These are phyloP conservation scores for Colletotrichum lupini DNA, from an alignment of 2,329 filamentous ascomycete genomes.

Conservation along the genomic window DNA sequence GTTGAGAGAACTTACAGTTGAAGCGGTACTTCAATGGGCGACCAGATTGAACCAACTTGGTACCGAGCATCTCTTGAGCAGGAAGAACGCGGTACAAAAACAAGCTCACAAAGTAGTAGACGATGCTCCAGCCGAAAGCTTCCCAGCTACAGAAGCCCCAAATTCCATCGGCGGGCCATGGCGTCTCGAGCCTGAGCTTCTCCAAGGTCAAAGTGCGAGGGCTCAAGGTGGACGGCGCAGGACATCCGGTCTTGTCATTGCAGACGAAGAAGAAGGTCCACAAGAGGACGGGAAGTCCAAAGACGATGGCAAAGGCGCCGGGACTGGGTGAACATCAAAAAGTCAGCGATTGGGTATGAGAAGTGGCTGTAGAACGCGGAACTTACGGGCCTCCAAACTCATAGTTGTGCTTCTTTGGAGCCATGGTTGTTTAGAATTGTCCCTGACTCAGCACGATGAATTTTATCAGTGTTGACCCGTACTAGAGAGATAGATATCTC, in stretches of 20 bases:
- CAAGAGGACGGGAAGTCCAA: conserved; percentile 79
- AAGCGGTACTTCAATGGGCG: conserved; percentile 83
- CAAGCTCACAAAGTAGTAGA: conserved; percentile 81
- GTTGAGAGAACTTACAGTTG: conserved; percentile 61
- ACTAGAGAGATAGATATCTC: no score
- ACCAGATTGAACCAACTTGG: conserved; percentile 70
- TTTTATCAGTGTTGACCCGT: neutral
- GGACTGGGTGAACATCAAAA: conserved; percentile 57
- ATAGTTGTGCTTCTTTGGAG: conserved; percentile 38
- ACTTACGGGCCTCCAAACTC: conserved; percentile 50
- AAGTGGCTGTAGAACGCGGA: neutral
- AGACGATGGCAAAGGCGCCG: conserved; percentile 78
- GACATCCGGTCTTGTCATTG: conserved; percentile 90
- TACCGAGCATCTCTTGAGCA: conserved; percentile 75
- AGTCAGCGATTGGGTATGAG: neutral
- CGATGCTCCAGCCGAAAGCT: conserved; percentile 73
- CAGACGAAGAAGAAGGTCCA: conserved; percentile 83
- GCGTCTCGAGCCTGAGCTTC: conserved; percentile 77
- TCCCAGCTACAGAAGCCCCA: conserved; percentile 74
- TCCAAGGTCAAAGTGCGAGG: conserved; percentile 75
- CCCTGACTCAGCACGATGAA: neutral
- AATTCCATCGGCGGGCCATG: conserved; percentile 78
- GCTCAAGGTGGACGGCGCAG: conserved; percentile 78
- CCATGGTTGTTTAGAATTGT: neutral
- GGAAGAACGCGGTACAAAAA: conserved; percentile 80